Conservation (phyloP, 768 basidiomycete genomes). For the Gloeophyllum trabeum region DNA sequence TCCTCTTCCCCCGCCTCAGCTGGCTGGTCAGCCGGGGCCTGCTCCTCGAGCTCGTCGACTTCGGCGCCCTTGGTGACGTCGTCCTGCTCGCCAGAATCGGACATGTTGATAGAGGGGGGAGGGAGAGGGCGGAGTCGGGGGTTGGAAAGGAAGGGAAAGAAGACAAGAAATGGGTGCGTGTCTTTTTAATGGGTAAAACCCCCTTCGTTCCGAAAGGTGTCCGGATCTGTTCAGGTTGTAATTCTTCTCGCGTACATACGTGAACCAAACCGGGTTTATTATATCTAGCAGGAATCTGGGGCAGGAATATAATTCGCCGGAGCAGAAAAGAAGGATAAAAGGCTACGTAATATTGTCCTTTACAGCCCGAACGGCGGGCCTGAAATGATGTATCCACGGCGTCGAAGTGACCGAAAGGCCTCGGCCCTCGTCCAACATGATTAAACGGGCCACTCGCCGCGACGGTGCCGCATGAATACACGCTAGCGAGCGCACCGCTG, state of each 20-base stretch:
- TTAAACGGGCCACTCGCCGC: too few species aligned
- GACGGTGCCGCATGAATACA: too few species aligned
- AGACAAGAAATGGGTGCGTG: conserved; percentile 53
- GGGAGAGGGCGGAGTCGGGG: conserved; percentile 17
- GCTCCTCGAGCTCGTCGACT: conserved; percentile 46
- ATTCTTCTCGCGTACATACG: conserved; percentile 50
- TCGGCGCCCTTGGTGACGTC: conserved; percentile 38
- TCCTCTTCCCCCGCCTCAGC: conserved; percentile 14
- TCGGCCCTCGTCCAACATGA: neutral
- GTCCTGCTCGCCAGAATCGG: conserved; percentile 47
- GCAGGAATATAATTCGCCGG: neutral
- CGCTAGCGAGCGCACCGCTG: too few species aligned
- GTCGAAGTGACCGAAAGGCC: too few species aligned
- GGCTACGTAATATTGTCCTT: neutral
- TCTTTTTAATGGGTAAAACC: conserved; percentile 68
- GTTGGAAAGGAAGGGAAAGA: conserved; percentile 31
- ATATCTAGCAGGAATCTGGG: neutral
- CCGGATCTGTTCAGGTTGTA: conserved; percentile 27
- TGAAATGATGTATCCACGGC: neutral
- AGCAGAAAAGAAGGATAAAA: neutral
- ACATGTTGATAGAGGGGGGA: conserved; percentile 33
- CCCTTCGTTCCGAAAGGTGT: conserved; percentile 16
- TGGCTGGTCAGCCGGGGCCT: conserved; percentile 24
- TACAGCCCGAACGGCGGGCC: neutral
- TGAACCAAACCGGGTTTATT: conserved; percentile 37